phyloP scores from a whole-genome alignment of 805 yeast genomes.

The Nakazawaea ernobii region DNA sequence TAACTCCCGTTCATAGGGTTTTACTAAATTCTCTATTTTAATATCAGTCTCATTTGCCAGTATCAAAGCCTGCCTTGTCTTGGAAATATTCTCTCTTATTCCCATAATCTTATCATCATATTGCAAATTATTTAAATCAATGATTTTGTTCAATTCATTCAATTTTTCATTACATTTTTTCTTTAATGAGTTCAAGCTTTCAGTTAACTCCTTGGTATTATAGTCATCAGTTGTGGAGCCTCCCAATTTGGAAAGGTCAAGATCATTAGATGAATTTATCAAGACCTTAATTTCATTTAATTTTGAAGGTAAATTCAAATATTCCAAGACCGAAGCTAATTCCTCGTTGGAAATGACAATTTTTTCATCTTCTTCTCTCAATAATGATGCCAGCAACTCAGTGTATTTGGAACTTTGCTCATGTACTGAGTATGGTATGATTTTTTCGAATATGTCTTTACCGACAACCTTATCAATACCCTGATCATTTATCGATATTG shows the following conservation, averaged over 20 bases:
- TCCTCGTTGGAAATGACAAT: constrained; percentile 78
- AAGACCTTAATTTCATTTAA: constrained; percentile 45
- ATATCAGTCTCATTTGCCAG: constrained; percentile 60
- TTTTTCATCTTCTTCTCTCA: constrained; percentile 69
- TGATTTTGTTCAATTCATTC: constrained; percentile 1
- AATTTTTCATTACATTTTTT: constrained; percentile 4
- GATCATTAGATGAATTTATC: constrained; percentile 5
- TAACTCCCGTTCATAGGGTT: constrained; percentile 35
- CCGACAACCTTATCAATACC: constrained; percentile 42
- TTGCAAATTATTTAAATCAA: constrained; percentile 4
- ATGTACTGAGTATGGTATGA: constrained; percentile 82
- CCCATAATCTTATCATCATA: constrained; percentile 7
- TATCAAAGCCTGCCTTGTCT: constrained; percentile 50
- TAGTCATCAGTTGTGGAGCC: constrained; percentile 16
- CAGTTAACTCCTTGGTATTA: constrained; percentile 4
- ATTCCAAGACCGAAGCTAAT: constrained; percentile 72
- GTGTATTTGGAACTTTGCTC: constrained; percentile 84
- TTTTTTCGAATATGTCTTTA: constrained; percentile 63
- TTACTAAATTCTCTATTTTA: constrained; percentile 43
- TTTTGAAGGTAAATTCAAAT: constrained; percentile 66
- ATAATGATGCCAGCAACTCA: constrained; percentile 76
- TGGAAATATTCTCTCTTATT: constrained; percentile 49
- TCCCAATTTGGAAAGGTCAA: constrained; percentile 4
- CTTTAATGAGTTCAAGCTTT: not conserved
- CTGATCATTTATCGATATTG: constrained; percentile 45